Evolutionary conservation across 176 grass and related monocot species (phyloP).

Genomic region (Triticum turgidum): DNA sequence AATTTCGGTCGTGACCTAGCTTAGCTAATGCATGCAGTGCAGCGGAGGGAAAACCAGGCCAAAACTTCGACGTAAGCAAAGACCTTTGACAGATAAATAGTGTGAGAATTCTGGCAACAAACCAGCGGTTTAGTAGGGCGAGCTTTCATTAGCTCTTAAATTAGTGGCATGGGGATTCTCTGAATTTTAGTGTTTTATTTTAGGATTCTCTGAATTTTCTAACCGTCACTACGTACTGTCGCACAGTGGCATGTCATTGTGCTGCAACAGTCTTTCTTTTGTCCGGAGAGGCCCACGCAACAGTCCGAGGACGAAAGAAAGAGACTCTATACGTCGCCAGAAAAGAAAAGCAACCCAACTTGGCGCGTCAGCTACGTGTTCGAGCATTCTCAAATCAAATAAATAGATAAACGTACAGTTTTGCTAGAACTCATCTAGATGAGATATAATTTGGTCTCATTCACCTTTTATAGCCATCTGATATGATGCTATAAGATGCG

Average conservation of each 20-base stretch:
- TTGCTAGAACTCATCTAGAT: too few relatives aligned
- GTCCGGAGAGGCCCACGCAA: constrained; percentile 6
- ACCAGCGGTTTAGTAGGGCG: not conserved
- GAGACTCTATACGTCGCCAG: not conserved
- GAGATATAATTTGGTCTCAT: too few relatives aligned
- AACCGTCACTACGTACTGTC: not conserved
- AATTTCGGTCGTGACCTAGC: too few relatives aligned
- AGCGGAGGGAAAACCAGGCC: not conserved
- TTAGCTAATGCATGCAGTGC: too few relatives aligned
- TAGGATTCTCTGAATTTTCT: constrained; percentile 15
- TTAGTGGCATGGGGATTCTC: not conserved
- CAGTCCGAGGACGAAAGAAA: constrained; percentile 39
- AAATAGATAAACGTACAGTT: too few relatives aligned
- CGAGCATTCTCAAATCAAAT: too few relatives aligned
- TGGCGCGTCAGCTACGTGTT: not conserved
- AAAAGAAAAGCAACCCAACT: constrained; percentile 15
- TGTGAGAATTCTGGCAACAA: not conserved
- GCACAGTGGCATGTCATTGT: constrained; percentile 22
- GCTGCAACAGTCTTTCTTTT: constrained; percentile 17
- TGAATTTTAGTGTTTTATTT: not conserved
- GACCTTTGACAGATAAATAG: not conserved
- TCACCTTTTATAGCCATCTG: too few relatives aligned
- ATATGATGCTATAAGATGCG: too few relatives aligned
- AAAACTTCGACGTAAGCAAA: not conserved
- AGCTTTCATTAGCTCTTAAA: not conserved